These are phyloP conservation scores for Astrephomene gubernaculifera DNA, from an alignment of 139 green algal genomes.

Conservation along the genomic window DNA sequence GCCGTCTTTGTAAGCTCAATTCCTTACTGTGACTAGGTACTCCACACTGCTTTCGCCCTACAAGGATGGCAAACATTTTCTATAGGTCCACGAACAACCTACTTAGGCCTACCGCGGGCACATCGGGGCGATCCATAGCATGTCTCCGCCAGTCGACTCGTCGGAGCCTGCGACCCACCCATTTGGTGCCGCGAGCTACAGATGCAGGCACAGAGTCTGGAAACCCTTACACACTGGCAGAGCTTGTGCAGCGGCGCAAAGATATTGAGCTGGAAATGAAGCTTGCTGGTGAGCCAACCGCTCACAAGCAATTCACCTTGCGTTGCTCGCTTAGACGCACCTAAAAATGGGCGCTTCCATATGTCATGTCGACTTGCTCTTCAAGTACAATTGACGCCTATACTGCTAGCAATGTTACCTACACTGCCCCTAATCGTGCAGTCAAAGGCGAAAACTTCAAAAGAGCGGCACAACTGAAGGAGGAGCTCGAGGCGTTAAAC, in stretches of 20 bases:
- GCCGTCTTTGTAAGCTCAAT: too few species aligned
- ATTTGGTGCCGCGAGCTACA: neutral
- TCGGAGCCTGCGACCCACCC: neutral
- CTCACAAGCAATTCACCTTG: neutral
- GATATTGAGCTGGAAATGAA: constrained; percentile 36
- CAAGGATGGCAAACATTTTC: neutral
- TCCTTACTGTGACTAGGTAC: too few species aligned
- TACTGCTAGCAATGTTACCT: neutral
- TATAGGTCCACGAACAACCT: constrained; percentile 12
- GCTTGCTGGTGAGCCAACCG: constrained; percentile 5
- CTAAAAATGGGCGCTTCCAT: neutral
- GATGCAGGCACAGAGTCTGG: neutral
- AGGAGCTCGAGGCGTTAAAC: constrained; percentile 48
- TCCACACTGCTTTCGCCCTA: too few species aligned
- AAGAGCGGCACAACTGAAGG: constrained; percentile 25
- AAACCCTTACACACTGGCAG: neutral
- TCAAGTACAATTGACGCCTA: neutral
- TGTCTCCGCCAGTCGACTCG: neutral
- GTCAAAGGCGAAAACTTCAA: constrained; percentile 32
- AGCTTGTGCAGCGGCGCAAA: constrained; percentile 9
- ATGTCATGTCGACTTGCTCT: neutral
- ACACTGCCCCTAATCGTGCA: neutral
- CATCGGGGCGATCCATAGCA: neutral
- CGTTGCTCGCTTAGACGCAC: neutral
- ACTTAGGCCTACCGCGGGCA: neutral